Conservation (phyloP, 345 rosid species). For the Arabidopsis arenosa region DNA sequence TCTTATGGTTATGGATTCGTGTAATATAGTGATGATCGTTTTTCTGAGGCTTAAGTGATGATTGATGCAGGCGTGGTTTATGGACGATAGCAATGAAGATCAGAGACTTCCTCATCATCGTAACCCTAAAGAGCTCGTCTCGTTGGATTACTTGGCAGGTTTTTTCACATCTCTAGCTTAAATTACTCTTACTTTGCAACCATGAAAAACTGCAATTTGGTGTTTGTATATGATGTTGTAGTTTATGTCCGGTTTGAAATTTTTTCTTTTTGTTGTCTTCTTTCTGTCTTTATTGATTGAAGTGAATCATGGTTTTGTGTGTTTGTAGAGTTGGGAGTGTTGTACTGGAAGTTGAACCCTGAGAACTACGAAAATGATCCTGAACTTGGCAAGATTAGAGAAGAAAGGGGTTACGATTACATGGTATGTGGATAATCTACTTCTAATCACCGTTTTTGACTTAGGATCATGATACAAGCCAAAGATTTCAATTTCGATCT, state of each 20-base stretch:
- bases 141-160: conserved; percentile 43
- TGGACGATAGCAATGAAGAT: conserved; percentile 47
- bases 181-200: conserved; percentile 1
- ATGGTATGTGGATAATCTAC: conserved; percentile 52
- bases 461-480: too few relatives aligned
- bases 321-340: conserved; percentile 71
- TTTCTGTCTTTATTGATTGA: too few relatives aligned
- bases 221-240: neutral
- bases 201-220: too few relatives aligned
- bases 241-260: neutral
- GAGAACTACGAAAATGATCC: conserved; percentile 72
- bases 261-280: neutral
- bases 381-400: conserved; percentile 66
- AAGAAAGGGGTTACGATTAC: conserved; percentile 83
- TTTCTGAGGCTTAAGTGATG: neutral
- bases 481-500: too few relatives aligned
- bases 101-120: conserved; percentile 49
- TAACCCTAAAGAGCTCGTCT: conserved; percentile 37
- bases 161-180: neutral
- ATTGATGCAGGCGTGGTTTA: conserved; percentile 48
- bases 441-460: neutral
- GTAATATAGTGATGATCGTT: too few relatives aligned
- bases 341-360: conserved; percentile 83
- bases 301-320: neutral
- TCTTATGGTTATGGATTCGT: too few relatives aligned